Conservation (phyloP, 2,329 filamentous ascomycete genomes). For the Penicillium aurantiogriseum region DNA sequence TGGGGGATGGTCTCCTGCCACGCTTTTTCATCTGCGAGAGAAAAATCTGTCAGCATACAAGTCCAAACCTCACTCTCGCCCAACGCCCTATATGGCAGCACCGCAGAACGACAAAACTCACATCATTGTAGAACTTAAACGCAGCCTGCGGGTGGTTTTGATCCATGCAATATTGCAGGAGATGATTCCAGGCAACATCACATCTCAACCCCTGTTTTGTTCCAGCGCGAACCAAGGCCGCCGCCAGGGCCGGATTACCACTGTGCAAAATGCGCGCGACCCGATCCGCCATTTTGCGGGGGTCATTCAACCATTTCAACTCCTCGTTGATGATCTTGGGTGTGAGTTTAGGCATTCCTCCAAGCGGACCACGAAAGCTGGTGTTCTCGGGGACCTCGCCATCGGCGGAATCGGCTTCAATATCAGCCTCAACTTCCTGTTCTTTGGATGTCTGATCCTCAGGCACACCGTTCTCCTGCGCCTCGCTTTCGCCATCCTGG, state of each 20-base stretch:
- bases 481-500: not conserved
- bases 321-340: conserved; percentile 51
- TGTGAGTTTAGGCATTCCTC: not conserved
- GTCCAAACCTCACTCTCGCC: not conserved
- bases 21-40: conserved; percentile 84
- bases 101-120: conserved; percentile 38
- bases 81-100: not conserved
- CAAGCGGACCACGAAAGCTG: not conserved
- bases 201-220: conserved; percentile 62
- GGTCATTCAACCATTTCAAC: conserved; percentile 65
- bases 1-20: conserved; percentile 71
- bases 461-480: not conserved
- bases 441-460: not conserved
- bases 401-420: not conserved
- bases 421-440: not conserved
- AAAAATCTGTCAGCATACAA: conserved; percentile 10
- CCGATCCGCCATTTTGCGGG: conserved; percentile 67
- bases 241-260: conserved; percentile 64
- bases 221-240: conserved; percentile 65
- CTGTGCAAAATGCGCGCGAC: conserved; percentile 61
- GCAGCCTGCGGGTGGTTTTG: conserved; percentile 62
- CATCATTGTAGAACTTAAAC: conserved; percentile 85
- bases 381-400: not conserved
- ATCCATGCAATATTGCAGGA: conserved; percentile 70
- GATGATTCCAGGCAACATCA: conserved; percentile 81